Evolutionary conservation across 108 stramenopile genomes (phyloP), one percentile per base, ranked within the genome.

Genomic region (Fragilariopsis cylindrus): DNA sequence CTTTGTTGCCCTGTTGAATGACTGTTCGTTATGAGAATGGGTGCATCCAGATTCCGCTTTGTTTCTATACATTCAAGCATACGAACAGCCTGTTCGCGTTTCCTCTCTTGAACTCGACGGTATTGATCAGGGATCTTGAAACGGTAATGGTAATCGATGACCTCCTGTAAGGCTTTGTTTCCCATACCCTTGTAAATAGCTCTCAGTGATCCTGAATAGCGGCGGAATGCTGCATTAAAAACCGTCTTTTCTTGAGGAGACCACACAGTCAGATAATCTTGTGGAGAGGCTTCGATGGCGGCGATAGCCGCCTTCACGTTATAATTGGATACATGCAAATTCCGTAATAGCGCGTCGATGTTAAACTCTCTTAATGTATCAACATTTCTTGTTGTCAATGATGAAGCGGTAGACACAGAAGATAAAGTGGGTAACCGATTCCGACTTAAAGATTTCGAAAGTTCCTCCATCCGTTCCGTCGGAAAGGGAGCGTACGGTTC

Each of bases 71-170:
- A 82, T 57, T 91, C 87, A 70, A 95, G 78, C 80, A 95, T 92
- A 40, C 89, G 82, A 39, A 86, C 54, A 13, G 94, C 90, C 67
- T 87, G 82, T 46, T 95, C 90, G n/a, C 88, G 85, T 69, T 94
- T 94, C 67, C 89, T 85, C 7, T 88, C 82, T 57, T 91, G 87
- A 69, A 89, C 92, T 6, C 81, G 76, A 30, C 91, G 87, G 69
- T 91, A 96, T 57, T 94, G 92, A 71, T 92, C 91, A n/a, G 90
- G 88, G 50, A 94, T 91, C 74, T 92, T 94, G 88, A 85, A 96
- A 30, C 95, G 82, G 75, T 93, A 96, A 56, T 88, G 85, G 79
- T 92, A 96, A 58, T 96, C 95, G 62, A 96, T 76, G 19, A 91
- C 81, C 45, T 92, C 89, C 46, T 87, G 85, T 69, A 82, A 73